phyloP scores from a whole-genome alignment of 305 asterid genomes.

The Fraxinus angustifolia region DNA sequence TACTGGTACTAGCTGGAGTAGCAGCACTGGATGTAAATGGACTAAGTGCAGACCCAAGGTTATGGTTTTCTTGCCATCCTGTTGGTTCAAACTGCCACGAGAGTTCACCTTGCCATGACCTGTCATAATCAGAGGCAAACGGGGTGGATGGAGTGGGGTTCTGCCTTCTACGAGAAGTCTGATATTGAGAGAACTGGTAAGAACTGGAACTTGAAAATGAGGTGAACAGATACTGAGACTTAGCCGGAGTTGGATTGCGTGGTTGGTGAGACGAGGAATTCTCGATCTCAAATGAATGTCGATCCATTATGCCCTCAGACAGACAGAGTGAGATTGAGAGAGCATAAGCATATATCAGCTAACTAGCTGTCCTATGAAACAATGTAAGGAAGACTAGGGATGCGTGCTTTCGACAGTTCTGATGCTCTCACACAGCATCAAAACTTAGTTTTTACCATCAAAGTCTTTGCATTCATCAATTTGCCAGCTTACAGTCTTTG shows the following conservation, averaged over 20 bases:
- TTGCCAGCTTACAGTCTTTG: neutral
- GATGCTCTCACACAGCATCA: neutral
- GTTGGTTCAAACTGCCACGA: constrained; percentile 72
- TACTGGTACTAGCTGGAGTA: constrained; percentile 29
- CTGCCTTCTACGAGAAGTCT: constrained; percentile 19
- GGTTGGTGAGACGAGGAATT: constrained; percentile 27
- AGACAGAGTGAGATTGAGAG: neutral
- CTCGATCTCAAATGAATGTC: constrained; percentile 28
- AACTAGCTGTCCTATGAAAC: neutral
- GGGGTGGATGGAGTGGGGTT: constrained; percentile 57
- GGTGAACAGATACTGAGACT: constrained; percentile 31
- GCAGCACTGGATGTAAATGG: constrained; percentile 48
- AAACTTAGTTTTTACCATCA: neutral
- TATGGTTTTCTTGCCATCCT: constrained; percentile 51
- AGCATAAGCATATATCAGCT: neutral
- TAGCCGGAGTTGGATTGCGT: constrained; percentile 43
- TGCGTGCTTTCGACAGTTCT: neutral
- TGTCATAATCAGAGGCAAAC: constrained; percentile 59
- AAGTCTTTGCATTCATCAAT: neutral
- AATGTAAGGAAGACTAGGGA: neutral
- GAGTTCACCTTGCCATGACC: constrained; percentile 62
- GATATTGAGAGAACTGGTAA: constrained; percentile 27
- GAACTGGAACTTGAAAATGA: constrained; percentile 49
- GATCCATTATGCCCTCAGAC: constrained; percentile 28
- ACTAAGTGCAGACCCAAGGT: constrained; percentile 59